Base-by-base conservation (phyloP, 306 rosid genomes). In the Medicago ruthenica region DNA sequence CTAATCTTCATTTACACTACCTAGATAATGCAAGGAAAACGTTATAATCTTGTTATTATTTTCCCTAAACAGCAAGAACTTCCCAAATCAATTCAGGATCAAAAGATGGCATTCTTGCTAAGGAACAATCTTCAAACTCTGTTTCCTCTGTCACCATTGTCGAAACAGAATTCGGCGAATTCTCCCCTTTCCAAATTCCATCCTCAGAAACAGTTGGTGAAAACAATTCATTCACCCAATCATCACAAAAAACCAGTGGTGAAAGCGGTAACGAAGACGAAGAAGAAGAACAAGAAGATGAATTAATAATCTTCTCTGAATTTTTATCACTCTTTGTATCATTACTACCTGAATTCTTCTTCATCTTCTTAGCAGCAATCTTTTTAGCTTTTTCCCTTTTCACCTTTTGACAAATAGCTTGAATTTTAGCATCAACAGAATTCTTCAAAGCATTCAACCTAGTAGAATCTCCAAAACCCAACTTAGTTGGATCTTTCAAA, bases 1-100 rank as follows among this genome's bases (percentile, higher is more conserved):
- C 76, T 75, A 17, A 44, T 53, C 21, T 71, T 66, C 63, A 71
- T 81, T 39, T 81, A 68, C 82, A 84, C 18, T 27, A 20, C 6
- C 40, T 14, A 51, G 15, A 78, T 39, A n/a, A 65, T 10, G 9
- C 27, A 20, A 42, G 37, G 8, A 40, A 62, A 47, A 47, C 47
- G 7, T 15, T 3, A 9, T 7, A 8, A 10, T 27, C 9, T 60
- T 71, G 9, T 61, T 31, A 13, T 16, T 24, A 2, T 22, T n/a
- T n/a, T 8, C 20, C 12, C 86, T 86, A 92, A 81, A 77, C 86
- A 17, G 98, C 91, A 8, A 96, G 93, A 82, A 92, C 92, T 76
- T 90, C 89, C 99, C 99, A 96, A 41, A 96, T 90, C 85, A 90
- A 88, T 31, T 96, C 99, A 0, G 96, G 93, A 21, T 96, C 99